Base-by-base conservation (phyloP, 768 basidiomycete species). In the Trametes elegans region DNA sequence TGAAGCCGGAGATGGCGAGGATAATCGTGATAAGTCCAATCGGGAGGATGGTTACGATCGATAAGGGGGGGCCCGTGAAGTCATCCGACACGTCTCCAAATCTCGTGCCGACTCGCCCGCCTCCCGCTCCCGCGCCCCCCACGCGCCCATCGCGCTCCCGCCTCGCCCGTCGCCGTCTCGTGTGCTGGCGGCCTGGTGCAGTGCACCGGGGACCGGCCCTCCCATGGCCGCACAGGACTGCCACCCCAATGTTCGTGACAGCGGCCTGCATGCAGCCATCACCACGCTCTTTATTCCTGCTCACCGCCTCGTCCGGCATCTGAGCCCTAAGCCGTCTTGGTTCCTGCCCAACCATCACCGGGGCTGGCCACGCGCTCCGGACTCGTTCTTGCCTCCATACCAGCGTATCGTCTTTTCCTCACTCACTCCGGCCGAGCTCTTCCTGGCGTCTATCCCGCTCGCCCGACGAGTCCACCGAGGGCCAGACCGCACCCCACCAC, bases 21-120 rank as follows among this genome's bases (percentile, higher is more conserved):
- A 57, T 52, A 40, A 57, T 52, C 44, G 39, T 31, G 49, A 57
- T 47, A 57, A 47, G 44, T 41, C 49, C 50, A 19, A 39, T 46
- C 32, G 7, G 49, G 49, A n/a, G 34, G 49, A 38, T 57, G 45
- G 56, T 57, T 52, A 57, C 56, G 50, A 57, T 57, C 56, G 56
- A 57, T 57, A 57, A 57, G 49, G 23, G 27, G 16, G 27, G 18
- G 19, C n/a, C 18, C 27, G 53, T 43, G 26, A 53, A 53, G 52
- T 53, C 52, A 45, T 36, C 54, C 46, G 54, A 55, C 54, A 24
- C 39, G 45, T 47, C 53, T 49, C 34, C 49, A 49, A 45, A 35
- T 29, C 41, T 24, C 35, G 55, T 38, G 43, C 47, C n/a, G n/a
- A n/a, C n/a, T n/a, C n/a, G n/a, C n/a, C n/a, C n/a, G n/a, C n/a